These are phyloP conservation scores for Didymosphaeria variabile DNA, from an alignment of 2,329 filamentous ascomycete genomes.

Conservation along the genomic window DNA sequence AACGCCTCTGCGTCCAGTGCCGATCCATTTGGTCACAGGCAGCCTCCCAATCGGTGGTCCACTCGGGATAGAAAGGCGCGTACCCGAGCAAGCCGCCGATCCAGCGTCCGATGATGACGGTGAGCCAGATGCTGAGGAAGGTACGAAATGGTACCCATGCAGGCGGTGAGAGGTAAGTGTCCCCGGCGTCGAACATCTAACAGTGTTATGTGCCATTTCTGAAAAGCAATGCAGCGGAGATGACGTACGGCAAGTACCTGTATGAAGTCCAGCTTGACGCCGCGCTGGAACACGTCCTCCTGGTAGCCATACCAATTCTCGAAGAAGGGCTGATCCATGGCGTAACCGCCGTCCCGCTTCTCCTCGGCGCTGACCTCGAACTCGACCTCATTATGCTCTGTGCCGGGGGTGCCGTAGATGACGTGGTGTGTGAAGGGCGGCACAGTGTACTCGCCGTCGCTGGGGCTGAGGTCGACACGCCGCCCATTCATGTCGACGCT, in stretches of 20 bases:
- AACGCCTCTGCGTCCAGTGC: not conserved
- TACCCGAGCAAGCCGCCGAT: conserved; percentile 51
- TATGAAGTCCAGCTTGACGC: conserved; percentile 38
- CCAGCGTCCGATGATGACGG: conserved; percentile 52
- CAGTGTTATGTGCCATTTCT: conserved; percentile 9
- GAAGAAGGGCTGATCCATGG: conserved; percentile 48
- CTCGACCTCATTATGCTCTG: conserved; percentile 16
- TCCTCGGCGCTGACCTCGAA: conserved; percentile 37
- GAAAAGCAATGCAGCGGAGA: not conserved
- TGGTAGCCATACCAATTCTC: conserved; percentile 52
- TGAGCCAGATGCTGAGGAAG: conserved; percentile 2
- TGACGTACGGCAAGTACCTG: conserved; percentile 44
- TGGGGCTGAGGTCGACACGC: conserved; percentile 28
- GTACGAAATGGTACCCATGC: conserved; percentile 49
- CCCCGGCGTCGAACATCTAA: conserved; percentile 55
- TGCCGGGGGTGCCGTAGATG: conserved; percentile 21
- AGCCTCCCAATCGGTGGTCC: conserved; percentile 51
- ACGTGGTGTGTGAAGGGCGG: conserved; percentile 26
- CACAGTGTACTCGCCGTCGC: conserved; percentile 39
- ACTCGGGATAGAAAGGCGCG: conserved; percentile 49
- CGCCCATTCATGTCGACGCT: conserved; percentile 41
- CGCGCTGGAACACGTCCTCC: conserved; percentile 39
- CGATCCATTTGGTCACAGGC: conserved; percentile 46
- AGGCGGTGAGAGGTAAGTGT: conserved; percentile 49
- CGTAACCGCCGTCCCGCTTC: conserved; percentile 32